A percentile compares a stretch with the other conserved stretches of the same genome.
Evolutionary conservation across 1,284 basidiomycete genomes (phyloP).

Genomic region (Boletus hoseneyae): DNA sequence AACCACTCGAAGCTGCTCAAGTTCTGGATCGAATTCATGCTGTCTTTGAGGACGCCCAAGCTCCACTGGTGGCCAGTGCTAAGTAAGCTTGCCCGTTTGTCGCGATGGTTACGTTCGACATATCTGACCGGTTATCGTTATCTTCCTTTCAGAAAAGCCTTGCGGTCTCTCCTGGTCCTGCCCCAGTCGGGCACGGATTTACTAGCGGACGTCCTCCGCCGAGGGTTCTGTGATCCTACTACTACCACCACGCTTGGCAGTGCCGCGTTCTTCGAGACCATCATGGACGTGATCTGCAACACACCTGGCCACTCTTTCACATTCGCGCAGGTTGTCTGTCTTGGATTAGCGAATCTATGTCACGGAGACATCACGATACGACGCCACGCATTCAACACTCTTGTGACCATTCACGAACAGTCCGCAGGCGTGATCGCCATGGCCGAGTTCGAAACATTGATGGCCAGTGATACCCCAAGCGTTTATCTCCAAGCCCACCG

Average conservation of each 20-base stretch:
- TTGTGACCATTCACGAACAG: conserved; percentile 73
- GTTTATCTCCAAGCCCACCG: conserved; percentile 83
- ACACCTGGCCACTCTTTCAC: conserved; percentile 58
- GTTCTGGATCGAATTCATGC: conserved; percentile 65
- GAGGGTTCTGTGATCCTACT: conserved; percentile 65
- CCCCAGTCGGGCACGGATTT: conserved; percentile 61
- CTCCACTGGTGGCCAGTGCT: conserved; percentile 48
- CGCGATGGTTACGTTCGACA: conserved; percentile 9
- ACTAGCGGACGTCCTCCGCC: conserved; percentile 66
- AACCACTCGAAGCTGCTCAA: conserved; percentile 49
- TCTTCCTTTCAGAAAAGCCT: conserved; percentile 59
- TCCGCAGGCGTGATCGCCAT: conserved; percentile 59
- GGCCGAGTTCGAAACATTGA: conserved; percentile 72
- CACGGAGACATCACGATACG: conserved; percentile 70
- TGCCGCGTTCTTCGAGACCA: conserved; percentile 69
- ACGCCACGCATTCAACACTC: conserved; percentile 73
- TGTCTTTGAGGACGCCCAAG: conserved; percentile 60
- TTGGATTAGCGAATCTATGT: conserved; percentile 84
- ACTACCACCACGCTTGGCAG: conserved; percentile 41
- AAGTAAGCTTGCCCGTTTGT: conserved; percentile 46
- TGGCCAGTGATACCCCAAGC: conserved; percentile 70
- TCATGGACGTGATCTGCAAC: conserved; percentile 71
- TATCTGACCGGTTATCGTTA: not conserved
- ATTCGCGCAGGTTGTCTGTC: conserved; percentile 75
- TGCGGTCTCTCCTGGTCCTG: conserved; percentile 68